phyloP scores from a whole-genome alignment of 768 basidiomycete species.

The Rhizopogon roseolus region DNA sequence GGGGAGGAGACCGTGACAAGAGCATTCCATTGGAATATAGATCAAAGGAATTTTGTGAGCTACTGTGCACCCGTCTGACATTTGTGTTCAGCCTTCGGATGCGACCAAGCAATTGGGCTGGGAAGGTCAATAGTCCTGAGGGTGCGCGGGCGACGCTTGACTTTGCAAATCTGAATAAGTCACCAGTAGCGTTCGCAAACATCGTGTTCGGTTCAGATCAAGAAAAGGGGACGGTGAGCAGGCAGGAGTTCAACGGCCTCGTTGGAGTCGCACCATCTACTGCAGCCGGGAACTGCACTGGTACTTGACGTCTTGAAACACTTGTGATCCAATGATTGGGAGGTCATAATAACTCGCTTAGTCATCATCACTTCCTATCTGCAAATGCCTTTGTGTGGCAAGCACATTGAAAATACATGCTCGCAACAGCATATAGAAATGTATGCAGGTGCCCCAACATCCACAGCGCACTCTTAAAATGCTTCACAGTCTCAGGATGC shows the following conservation, averaged over 20 bases:
- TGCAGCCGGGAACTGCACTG: no score
- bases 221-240: neutral
- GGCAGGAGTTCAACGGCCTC: neutral
- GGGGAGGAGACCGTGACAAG: conserved; percentile 7
- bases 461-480: conserved; percentile 1
- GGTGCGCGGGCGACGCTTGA: conserved; percentile 6
- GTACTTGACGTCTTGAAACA: no score
- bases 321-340: neutral
- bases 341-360: conserved; percentile 8
- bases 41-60: conserved; percentile 6
- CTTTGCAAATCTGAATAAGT: neutral
- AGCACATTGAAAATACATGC: conserved; percentile 1
- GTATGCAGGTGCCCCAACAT: conserved; percentile 1
- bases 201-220: neutral
- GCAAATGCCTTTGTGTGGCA: neutral
- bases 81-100: conserved; percentile 35
- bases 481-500: conserved; percentile 15
- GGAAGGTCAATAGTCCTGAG: conserved; percentile 30
- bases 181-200: neutral
- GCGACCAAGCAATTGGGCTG: conserved; percentile 33
- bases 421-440: conserved; percentile 2
- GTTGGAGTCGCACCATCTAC: neutral
- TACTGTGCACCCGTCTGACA: conserved; percentile 28
- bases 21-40: neutral
- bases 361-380: conserved; percentile 12